Conservation (phyloP, 2,329 filamentous ascomycete genomes). For the Aspergillus sclerotialis region DNA sequence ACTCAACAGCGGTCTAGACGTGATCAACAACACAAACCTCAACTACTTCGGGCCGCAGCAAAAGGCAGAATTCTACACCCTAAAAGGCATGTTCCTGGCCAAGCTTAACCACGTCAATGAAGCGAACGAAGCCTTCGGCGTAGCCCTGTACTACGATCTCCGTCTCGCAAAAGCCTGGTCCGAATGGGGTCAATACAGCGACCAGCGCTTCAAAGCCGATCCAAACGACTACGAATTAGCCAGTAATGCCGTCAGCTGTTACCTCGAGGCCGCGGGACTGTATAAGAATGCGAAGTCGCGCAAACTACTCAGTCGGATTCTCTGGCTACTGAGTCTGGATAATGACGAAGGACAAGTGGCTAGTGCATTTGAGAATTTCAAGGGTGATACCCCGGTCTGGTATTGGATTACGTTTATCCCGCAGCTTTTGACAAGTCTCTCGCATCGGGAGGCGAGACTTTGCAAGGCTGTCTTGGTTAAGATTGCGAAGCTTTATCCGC, state of each 20-base stretch:
- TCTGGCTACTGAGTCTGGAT: constrained; percentile 93
- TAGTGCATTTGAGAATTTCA: constrained; percentile 87
- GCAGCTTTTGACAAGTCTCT: constrained; percentile 84
- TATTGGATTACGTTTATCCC: constrained; percentile 99
- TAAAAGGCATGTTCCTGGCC: constrained; percentile 98
- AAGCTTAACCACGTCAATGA: constrained; percentile 87
- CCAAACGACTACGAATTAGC: constrained; percentile 74
- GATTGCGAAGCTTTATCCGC: constrained; percentile 92
- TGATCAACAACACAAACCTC: constrained; percentile 99
- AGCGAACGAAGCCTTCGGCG: constrained; percentile 88
- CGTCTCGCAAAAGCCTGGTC: constrained; percentile 96
- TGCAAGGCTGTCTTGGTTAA: constrained; percentile 81
- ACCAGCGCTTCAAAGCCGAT: constrained; percentile 90
- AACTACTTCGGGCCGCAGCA: constrained; percentile 96
- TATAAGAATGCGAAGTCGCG: constrained; percentile 97
- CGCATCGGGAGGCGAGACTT: constrained; percentile 82
- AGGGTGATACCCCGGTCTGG: constrained; percentile 95
- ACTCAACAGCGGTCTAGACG: constrained; percentile 84
- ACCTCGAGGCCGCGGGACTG: constrained; percentile 88
- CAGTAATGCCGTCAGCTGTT: constrained; percentile 88
- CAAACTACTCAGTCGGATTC: constrained; percentile 83
- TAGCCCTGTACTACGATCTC: constrained; percentile 92
- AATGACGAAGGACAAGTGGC: constrained; percentile 78
- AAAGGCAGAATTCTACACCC: constrained; percentile 97
- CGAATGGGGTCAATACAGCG: constrained; percentile 98